Percentiles rank a stretch among this genome's conserved stretches.
These are phyloP conservation scores for Helicostylum pulchrum DNA, from an alignment of 192 early-diverging fungal species.

Conservation along the genomic window DNA sequence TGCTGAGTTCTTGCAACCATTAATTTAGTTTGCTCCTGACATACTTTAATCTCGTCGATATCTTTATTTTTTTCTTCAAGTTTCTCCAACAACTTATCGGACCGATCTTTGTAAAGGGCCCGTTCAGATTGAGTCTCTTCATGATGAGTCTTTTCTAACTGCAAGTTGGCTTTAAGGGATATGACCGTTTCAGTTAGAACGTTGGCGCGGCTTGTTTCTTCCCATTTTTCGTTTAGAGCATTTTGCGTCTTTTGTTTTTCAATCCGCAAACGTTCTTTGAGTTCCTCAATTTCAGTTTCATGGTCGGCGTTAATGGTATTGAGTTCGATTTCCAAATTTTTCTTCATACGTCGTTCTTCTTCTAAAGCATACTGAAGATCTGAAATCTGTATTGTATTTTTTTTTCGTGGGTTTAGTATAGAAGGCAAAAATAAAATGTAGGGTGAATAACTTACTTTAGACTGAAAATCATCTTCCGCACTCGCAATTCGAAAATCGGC, in stretches of 20 bases:
- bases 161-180: too few species aligned
- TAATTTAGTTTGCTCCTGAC: too few species aligned
- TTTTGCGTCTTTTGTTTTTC: not conserved
- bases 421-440: too few species aligned
- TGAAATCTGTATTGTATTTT: not conserved
- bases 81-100: too few species aligned
- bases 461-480: conserved; percentile 27
- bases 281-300: not conserved
- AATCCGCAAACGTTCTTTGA: not conserved
- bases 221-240: too few species aligned
- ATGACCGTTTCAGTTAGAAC: too few species aligned
- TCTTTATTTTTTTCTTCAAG: not conserved
- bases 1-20: conserved; percentile 17
- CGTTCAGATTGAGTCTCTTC: too few species aligned
- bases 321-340: not conserved
- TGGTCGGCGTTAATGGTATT: not conserved
- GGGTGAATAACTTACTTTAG: conserved; percentile 10
- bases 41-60: not conserved
- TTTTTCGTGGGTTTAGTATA: too few species aligned
- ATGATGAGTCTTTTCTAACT: too few species aligned
- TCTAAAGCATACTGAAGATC: conserved; percentile 1
- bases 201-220: too few species aligned
- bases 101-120: too few species aligned
- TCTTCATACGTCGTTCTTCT: not conserved
- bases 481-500: conserved; percentile 36